Base-by-base conservation (phyloP, 768 basidiomycete genomes). In the Pilatotrama ljubarskyi region DNA sequence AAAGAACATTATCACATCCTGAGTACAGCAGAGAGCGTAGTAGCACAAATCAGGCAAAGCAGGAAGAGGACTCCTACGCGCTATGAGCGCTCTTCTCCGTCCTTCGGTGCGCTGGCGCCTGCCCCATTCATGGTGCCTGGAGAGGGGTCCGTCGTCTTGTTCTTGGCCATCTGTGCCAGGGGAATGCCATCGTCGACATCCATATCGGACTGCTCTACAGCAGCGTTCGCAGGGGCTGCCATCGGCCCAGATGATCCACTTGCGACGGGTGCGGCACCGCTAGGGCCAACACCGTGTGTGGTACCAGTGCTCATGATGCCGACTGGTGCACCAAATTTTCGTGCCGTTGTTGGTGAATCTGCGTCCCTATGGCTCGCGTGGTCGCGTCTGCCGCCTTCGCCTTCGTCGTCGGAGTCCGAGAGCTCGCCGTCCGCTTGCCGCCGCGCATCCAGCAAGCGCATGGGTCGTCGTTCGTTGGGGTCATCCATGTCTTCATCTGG, bases 321-420 rank as follows among this genome's bases (percentile, higher is more conserved):
- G 6, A 84, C 81, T 8, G 84, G 82, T 63, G 87, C 81, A 29
- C 86, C 85, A 61, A 87, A 89, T 48, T 70, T 84, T 40, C 75
- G 74, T 61, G 75, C 70, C 0, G 65, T 65, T 10, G 69, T 29
- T 48, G 69, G 71, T 38, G 70, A 72, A 49, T 83, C 84, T 22
- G 76, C 77, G 35, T 85, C 80, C 25, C 80, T 78, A 71, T 89
- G 84, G 37, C 77, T 76, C 9, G 82, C 76, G 58, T 87, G 86
- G 66, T 94, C 81, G 58, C 87, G 80, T 55, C 95, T 82, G 1
- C 87, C 91, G 44, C 92, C 95, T 66, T 90, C 90, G 17, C 93
- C 95, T 75, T 99, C 97, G 70, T 99, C 97, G 64, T 99, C 97
- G 1, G 97, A 98, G 72, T 99, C 97, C 7, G 94, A 97, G 13